Conservation (phyloP, 257 asterid species). For the Datura wrightii region DNA sequence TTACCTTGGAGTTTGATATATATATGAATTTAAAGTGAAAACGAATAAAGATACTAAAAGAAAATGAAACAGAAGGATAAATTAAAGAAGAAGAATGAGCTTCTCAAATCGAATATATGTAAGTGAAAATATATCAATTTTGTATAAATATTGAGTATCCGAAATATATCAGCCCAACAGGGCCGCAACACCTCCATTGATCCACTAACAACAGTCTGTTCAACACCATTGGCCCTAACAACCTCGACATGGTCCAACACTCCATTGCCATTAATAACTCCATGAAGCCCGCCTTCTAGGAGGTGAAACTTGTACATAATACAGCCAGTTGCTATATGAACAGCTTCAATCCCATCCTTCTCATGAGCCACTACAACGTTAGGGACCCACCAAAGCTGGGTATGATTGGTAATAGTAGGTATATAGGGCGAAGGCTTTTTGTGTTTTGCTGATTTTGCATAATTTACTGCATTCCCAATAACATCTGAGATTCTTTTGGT, state of each 20-base stretch:
- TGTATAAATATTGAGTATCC: too few species aligned
- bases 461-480: conserved; percentile 87
- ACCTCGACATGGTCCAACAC: conserved; percentile 99
- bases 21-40: too few species aligned
- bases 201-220: conserved; percentile 91
- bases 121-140: too few species aligned
- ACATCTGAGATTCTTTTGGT: conserved; percentile 82
- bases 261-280: conserved; percentile 96
- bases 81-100: too few species aligned
- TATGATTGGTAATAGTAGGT: conserved; percentile 95
- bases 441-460: conserved; percentile 83
- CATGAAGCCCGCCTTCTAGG: conserved; percentile 99
- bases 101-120: too few species aligned
- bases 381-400: conserved; percentile 99
- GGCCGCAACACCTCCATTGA: conserved; percentile 95
- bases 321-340: conserved; percentile 97
- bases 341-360: conserved; percentile 96
- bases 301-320: conserved; percentile 97
- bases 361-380: conserved; percentile 94
- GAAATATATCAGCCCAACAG: conserved; percentile 67
- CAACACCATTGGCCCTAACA: conserved; percentile 97
- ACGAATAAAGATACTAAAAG: too few species aligned
- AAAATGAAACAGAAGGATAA: too few species aligned
- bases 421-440: conserved; percentile 78
- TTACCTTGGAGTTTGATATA: too few species aligned